Evolutionary conservation across 129 eudicot genomes (phyloP).

Genomic region (Flaveria ramosissima): DNA sequence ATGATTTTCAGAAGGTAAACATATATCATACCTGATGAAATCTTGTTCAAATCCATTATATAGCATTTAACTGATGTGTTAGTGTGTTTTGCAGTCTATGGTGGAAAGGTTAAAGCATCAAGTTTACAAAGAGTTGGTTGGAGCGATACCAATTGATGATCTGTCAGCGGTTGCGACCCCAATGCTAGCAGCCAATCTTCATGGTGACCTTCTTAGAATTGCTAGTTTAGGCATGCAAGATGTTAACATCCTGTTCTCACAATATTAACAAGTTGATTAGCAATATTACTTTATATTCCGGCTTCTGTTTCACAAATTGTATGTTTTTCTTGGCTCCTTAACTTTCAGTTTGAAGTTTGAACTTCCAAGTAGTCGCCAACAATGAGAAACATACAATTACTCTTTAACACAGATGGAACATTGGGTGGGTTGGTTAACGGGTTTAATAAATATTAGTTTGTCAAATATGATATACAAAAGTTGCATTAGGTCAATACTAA

Average conservation of each 20-base stretch:
- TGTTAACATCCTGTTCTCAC: constrained; percentile 24
- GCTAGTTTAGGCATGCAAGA: constrained; percentile 34
- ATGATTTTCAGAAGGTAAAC: constrained; percentile 58
- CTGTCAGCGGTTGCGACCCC: constrained; percentile 41
- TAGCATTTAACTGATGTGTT: constrained; percentile 7
- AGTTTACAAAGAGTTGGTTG: constrained; percentile 34
- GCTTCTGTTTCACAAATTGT: constrained; percentile 7
- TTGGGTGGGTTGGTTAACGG: neutral
- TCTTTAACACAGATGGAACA: neutral
- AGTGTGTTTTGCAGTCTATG: constrained; percentile 38
- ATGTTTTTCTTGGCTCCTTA: neutral
- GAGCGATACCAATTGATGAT: constrained; percentile 36
- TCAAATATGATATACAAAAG: neutral
- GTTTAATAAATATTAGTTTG: neutral
- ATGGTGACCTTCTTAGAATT: constrained; percentile 20
- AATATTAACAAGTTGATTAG: constrained; percentile 6
- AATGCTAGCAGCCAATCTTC: constrained; percentile 34
- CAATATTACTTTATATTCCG: constrained; percentile 13
- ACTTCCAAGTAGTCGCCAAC: neutral
- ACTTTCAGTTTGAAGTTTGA: neutral
- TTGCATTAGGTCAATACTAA: neutral
- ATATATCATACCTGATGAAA: constrained; percentile 6
- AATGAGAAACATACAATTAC: neutral
- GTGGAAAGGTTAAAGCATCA: constrained; percentile 52
- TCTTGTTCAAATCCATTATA: neutral